Percentiles rank a stretch among this genome's conserved stretches.
Conservation (phyloP, 306 rosid genomes). For the Fagus crenata region DNA sequence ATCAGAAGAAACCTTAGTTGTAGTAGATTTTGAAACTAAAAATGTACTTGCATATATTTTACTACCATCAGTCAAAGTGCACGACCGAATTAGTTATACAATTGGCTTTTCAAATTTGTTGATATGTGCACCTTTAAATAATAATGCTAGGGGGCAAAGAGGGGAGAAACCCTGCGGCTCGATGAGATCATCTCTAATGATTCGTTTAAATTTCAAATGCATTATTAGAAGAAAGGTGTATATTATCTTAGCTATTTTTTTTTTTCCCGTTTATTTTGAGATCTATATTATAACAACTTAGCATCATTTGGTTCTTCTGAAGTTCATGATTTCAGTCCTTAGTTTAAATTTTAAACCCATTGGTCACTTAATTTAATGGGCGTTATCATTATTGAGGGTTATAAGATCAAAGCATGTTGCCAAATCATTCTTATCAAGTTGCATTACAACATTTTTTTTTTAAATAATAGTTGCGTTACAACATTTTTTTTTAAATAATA, state of each 20-base stretch:
- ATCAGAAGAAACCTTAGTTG: no score
- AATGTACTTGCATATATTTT: no score
- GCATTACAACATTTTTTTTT: not conserved
- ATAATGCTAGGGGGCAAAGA: no score
- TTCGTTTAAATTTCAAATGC: not conserved
- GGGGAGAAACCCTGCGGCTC: not conserved
- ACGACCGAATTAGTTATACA: no score
- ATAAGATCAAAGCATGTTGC: conserved; percentile 7
- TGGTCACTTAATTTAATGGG: not conserved
- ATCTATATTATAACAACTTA: not conserved
- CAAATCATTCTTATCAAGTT: not conserved
- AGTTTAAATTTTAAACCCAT: conserved; percentile 21
- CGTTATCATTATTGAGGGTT: conserved; percentile 1
- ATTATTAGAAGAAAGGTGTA: not conserved
- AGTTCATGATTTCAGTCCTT: conserved; percentile 13
- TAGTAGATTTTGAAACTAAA: no score
- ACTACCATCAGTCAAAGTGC: no score
- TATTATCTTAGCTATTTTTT: not conserved
- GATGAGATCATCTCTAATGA: not conserved
- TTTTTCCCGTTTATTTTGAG: conserved; percentile 26
- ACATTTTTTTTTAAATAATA: no score
- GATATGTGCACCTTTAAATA: no score
- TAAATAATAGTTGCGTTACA: no score
- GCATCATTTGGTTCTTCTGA: not conserved
- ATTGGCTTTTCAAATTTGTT: no score